Conservation (phyloP, 108 stramenopile genomes). For the Fragilaria crotonensis region DNA sequence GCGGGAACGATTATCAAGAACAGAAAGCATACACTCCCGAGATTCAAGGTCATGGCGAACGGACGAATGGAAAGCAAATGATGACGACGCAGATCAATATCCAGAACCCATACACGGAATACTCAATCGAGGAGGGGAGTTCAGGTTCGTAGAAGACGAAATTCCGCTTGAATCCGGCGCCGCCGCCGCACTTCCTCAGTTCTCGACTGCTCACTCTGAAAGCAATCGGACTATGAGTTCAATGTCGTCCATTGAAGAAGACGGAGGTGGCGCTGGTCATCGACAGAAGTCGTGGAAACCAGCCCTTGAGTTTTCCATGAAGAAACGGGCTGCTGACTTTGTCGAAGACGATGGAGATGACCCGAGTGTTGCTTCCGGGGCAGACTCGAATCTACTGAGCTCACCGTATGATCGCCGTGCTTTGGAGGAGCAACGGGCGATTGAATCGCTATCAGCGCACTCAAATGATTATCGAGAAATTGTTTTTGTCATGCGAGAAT, state of each 20-base stretch:
- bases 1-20: too few species aligned
- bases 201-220: neutral
- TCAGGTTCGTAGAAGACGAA: too few species aligned
- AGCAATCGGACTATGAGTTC: conserved; percentile 19
- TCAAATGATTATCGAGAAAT: neutral
- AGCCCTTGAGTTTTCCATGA: neutral
- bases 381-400: neutral
- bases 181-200: neutral
- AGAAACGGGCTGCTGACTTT: neutral
- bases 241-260: conserved; percentile 17
- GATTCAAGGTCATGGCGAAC: too few species aligned
- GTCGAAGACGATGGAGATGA: neutral
- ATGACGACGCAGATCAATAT: neutral
- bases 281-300: conserved; percentile 4
- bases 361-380: neutral
- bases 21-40: neutral
- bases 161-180: neutral
- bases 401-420: neutral
- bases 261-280: neutral
- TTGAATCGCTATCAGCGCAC: neutral
- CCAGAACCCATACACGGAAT: conserved; percentile 13
- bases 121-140: conserved; percentile 24
- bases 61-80: neutral
- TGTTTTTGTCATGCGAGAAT: neutral
- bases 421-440: neutral